phyloP scores from a whole-genome alignment of 2,329 filamentous ascomycete species.

The Arachnomyces sp. region DNA sequence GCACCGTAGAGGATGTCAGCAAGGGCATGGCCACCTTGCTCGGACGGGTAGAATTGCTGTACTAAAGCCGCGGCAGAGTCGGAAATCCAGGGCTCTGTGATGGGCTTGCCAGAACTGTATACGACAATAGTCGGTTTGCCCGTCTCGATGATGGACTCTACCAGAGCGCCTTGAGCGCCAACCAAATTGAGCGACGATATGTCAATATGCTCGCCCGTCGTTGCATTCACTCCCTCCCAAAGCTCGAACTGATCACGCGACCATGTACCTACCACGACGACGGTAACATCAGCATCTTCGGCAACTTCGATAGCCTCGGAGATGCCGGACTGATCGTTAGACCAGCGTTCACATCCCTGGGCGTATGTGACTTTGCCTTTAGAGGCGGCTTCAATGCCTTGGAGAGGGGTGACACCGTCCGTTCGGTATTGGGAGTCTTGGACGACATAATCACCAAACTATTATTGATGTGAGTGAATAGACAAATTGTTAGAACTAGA shows the following conservation, averaged over 20 bases:
- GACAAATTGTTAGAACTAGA: conserved; percentile 14
- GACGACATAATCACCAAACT: conserved; percentile 69
- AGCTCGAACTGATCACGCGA: conserved; percentile 64
- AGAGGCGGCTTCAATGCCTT: conserved; percentile 57
- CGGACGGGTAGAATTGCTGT: conserved; percentile 68
- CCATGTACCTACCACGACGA: conserved; percentile 71
- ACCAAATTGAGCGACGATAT: conserved; percentile 57
- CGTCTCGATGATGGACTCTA: conserved; percentile 60
- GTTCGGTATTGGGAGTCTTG: conserved; percentile 51
- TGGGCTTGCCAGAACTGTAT: conserved; percentile 62
- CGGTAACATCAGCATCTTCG: conserved; percentile 60
- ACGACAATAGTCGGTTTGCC: conserved; percentile 62
- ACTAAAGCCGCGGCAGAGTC: conserved; percentile 57
- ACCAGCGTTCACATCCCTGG: conserved; percentile 66
- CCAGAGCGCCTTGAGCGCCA: conserved; percentile 60
- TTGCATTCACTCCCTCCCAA: conserved; percentile 64
- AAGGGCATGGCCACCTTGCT: conserved; percentile 59
- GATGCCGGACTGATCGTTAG: conserved; percentile 60
- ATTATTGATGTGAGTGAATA: too few species aligned
- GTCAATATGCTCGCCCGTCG: conserved; percentile 68
- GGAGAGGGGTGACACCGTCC: conserved; percentile 58
- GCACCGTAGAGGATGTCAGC: conserved; percentile 60
- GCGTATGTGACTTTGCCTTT: conserved; percentile 58
- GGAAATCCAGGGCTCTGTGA: conserved; percentile 67
- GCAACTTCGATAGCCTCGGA: conserved; percentile 58